Conservation (phyloP, 2,329 filamentous ascomycete genomes). For the Cladorrhinum sp. region DNA sequence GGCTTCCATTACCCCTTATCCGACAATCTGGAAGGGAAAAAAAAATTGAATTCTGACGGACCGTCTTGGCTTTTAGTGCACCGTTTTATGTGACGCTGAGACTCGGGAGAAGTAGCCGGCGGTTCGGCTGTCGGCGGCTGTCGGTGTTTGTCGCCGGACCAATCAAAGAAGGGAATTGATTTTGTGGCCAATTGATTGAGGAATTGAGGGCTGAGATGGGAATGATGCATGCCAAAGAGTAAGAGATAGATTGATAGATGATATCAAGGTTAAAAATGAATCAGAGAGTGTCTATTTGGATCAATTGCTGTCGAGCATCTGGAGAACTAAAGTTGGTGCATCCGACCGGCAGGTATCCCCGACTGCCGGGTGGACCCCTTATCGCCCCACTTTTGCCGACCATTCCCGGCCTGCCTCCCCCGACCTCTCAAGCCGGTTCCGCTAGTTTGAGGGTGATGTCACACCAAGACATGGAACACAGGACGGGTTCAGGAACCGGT, state of each 20-base stretch:
- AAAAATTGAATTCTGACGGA: background rate
- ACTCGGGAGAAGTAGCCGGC: background rate
- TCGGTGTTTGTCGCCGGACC: slow-evolving; percentile 11
- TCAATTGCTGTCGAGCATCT: background rate
- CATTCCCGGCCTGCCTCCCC: slow-evolving; percentile 15
- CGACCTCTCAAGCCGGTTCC: slow-evolving; percentile 12
- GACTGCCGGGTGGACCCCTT: slow-evolving; percentile 15
- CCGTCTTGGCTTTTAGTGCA: slow-evolving; percentile 1
- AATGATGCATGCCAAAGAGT: background rate
- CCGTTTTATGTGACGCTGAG: background rate
- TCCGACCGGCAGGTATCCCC: slow-evolving; percentile 5
- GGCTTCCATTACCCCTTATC: background rate
- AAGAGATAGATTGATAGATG: background rate
- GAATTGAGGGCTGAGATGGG: background rate
- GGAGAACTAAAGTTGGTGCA: background rate
- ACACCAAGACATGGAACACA: slow-evolving; percentile 5
- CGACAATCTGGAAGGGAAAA: background rate
- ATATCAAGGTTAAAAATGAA: background rate
- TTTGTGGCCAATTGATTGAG: background rate
- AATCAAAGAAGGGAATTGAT: background rate
- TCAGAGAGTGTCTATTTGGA: background rate
- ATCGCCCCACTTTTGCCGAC: slow-evolving; percentile 16
- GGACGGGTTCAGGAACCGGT: background rate
- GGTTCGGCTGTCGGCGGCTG: slow-evolving; percentile 20
- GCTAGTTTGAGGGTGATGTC: slow-evolving; percentile 15